Base-by-base conservation (phyloP, 2,329 filamentous ascomycete genomes). In the Uncinocarpus reesii region DNA sequence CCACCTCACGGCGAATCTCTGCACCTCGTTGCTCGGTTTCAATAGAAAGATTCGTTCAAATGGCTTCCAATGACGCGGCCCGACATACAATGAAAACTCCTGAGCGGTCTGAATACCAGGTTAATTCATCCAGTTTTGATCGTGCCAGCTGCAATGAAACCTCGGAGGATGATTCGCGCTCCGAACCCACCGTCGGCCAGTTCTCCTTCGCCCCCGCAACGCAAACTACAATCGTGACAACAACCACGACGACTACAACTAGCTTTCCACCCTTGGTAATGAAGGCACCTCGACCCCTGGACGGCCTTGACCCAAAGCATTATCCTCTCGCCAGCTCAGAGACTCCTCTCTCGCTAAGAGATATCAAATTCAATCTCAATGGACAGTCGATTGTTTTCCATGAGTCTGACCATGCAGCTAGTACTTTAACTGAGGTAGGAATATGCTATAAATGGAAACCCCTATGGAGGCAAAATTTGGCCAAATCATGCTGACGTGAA, bases 161-260 rank as follows among this genome's bases (percentile, higher is more conserved):
- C 28, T 15, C 37, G 21, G 36, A 36, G 35, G 28, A 50, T 26
- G 56, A 58, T 49, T 54, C 52, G 32, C 52, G 60, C n/a, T 50
- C 60, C 8, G 59, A 58, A 32, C 58, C 59, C 52, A 73, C 75
- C 40, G 64, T 81, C 49, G 79, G 74, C 37, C 77, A 79, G 58
- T 73, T 82, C 51, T 78, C 76, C 1, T 78, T 79, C 57, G 77
- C 75, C 49, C 79, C 79, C 24, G 74, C 79, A 13, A 82, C 79
- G 10, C 76, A 78, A 58, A 81, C 79, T 8, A 81, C 79, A 0
- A 75, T 81, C 8, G 80, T 95, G 53, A 95, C 89, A 1, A 95
- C 90, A 0, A 95, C 89, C 0, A 95, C 88, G 0, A 94, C 87
- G 0, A 93, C 89, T 1, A 86, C 81, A 65, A 75, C 86, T 67